Evolutionary conservation across 2,329 filamentous ascomycete species (phyloP), one percentile per base, ranked within the genome.

Genomic region (Lithohypha guttulata): DNA sequence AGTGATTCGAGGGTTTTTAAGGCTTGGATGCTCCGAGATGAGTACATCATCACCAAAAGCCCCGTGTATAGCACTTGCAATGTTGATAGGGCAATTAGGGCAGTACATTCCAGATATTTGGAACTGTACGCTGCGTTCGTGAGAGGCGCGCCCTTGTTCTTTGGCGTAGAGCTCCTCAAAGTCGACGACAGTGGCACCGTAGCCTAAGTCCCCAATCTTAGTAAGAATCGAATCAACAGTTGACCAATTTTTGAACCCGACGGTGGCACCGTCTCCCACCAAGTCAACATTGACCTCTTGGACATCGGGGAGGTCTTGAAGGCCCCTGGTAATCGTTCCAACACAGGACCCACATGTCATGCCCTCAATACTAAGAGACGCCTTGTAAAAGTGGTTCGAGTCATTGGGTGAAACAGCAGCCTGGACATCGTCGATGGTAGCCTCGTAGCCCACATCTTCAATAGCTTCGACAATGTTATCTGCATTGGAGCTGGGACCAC

Each of bases 71-170:
- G 22, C 22, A 15, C 11, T 27, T 17, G 18, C 34, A 21, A 37
- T 37, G 28, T 58, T 63, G 18, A 66, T 63, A 1, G 81, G 78
- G 49, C 82, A 87, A 51, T 83, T 76, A 9, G 71, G 66, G 58
- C 83, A 87, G 58, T 81, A 84, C 61, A 87, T 78, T 33, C 83
- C 83, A 36, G 81, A 70, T 34, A 89, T 65, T 27, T 60, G 61
- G 41, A 89, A 75, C 40, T 79, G 71, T 2, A 84, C 69, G 1
- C 73, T 75, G 32, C 81, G 45, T 31, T 51, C 48, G 8, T 40
- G 21, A 19, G 30, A 22, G 6, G 21, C 65, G 4, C 48, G 40
- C 20, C 51, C 44, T 28, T 59, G 50, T 11, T 59, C 48, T 2
- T 55, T 44, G n/a, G 68, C 49, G 18, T 19, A 27, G 13, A 18